phyloP scores from a whole-genome alignment of 305 asterid genomes.

The Nicotiana rustica region DNA sequence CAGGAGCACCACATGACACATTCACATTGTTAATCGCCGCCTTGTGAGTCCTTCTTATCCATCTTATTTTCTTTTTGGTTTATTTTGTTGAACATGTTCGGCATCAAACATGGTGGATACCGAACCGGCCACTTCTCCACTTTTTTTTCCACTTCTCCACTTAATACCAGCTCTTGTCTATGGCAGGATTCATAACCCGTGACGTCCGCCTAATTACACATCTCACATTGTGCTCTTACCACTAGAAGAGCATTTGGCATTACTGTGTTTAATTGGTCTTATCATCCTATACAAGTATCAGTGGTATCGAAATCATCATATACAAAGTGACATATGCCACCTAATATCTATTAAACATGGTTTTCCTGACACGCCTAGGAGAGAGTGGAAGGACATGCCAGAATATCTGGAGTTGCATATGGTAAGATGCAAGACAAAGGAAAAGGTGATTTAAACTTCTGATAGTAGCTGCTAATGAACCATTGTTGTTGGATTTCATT shows the following conservation, averaged over 20 bases:
- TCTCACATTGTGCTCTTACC: too few relatives aligned
- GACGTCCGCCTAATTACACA: too few relatives aligned
- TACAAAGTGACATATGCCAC: neutral
- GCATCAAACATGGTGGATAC: neutral
- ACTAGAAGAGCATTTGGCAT: neutral
- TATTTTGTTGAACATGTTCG: neutral
- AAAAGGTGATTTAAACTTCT: neutral
- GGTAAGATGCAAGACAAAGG: neutral
- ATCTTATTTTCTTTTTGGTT: neutral
- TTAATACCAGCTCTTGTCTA: too few relatives aligned
- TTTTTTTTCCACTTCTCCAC: too few relatives aligned
- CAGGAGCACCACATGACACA: neutral
- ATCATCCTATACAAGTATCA: neutral
- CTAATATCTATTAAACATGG: neutral
- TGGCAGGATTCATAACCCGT: too few relatives aligned
- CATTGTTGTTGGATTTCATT: neutral
- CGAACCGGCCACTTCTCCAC: too few relatives aligned
- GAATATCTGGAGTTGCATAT: neutral
- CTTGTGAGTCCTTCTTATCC: slow-evolving; percentile 6
- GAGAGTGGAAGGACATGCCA: slow-evolving; percentile 18
- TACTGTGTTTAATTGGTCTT: neutral
- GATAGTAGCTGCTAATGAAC: neutral
- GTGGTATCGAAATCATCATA: neutral
- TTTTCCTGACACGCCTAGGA: neutral
- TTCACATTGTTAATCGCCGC: neutral